Base-by-base conservation (phyloP, 2,329 filamentous ascomycete genomes). In the Fusarium poae region DNA sequence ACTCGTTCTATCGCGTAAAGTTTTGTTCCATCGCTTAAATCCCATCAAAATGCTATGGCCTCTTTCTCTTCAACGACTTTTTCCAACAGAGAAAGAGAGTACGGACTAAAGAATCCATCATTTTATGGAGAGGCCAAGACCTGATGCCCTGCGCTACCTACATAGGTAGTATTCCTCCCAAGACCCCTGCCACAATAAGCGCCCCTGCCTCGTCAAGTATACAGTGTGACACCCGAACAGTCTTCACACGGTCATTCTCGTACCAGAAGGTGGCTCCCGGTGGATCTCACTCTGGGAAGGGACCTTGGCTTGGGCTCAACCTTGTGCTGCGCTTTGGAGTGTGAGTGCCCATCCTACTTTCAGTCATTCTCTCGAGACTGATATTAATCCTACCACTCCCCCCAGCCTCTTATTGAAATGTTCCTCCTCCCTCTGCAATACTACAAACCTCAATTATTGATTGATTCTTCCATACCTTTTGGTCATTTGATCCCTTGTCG, bases 201-300 rank as follows among this genome's bases (percentile, higher is more conserved):
- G 62, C 61, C 62, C 61, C 62, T 65, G 61, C 62, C 62, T 44
- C 53, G 34, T 32, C 15, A 59, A 53, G 70, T 72, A 72, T 56
- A 68, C 70, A 70, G 70, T 72, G 69, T 50, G 54, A 27, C 9
- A 5, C 5, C 8, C 4, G 5, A 0, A 15, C 12, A 2, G 25
- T 12, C 29, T 49, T 54, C 49, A 56, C 59, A 72, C 66, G 51
- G 69, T 27, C 40, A 42, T 39, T 43, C 58, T 70, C 69, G 70
- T 72, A 70, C 69, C 69, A 72, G 69, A 59, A 59, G 37, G 69
- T 72, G 68, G 68, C 66, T 70, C 61, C 43, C 48, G 46, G 67
- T 67, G 63, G 53, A 55, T 52, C 66, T 56, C 63, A 55, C 40
- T 21, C 56, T 60, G 42, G 51, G 62, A 62, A 62, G 61, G 65